These are phyloP conservation scores for Oryza meyeriana DNA, from an alignment of 176 grass and related monocot genomes.

Conservation along the genomic window DNA sequence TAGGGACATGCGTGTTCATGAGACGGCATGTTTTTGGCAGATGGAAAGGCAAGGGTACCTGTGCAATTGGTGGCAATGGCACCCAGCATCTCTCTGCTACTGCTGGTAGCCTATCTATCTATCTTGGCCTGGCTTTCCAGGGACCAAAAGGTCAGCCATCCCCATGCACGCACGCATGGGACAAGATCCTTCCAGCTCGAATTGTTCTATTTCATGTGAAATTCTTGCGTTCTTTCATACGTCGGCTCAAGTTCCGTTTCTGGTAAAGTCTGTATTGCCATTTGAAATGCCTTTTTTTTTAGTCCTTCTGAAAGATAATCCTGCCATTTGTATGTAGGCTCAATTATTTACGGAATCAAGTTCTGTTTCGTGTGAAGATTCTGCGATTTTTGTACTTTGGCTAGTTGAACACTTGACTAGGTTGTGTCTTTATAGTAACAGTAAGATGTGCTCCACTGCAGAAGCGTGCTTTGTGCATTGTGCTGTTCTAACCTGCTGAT, in stretches of 20 bases:
- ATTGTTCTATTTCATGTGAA: background rate
- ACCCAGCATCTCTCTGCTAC: background rate
- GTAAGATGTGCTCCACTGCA: background rate
- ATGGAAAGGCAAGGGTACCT: background rate
- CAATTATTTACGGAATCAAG: background rate
- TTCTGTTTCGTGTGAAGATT: conserved; percentile 10
- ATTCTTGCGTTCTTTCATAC: background rate
- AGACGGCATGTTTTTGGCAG: background rate
- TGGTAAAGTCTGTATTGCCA: background rate
- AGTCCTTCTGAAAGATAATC: background rate
- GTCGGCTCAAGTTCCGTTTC: background rate
- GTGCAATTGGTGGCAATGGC: background rate
- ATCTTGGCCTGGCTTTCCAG: conserved; percentile 16
- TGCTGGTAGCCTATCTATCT: background rate
- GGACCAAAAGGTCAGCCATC: conserved; percentile 7
- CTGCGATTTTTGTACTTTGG: background rate
- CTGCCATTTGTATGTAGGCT: background rate
- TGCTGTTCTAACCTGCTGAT: background rate
- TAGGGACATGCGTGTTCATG: background rate
- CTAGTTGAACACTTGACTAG: background rate
- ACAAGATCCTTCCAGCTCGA: background rate
- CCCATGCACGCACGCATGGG: background rate
- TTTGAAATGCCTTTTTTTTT: background rate
- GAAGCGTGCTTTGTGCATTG: background rate
- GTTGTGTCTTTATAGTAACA: background rate